phyloP scores from a whole-genome alignment of 345 rosid species.

The Crucihimalaya himalaica region DNA sequence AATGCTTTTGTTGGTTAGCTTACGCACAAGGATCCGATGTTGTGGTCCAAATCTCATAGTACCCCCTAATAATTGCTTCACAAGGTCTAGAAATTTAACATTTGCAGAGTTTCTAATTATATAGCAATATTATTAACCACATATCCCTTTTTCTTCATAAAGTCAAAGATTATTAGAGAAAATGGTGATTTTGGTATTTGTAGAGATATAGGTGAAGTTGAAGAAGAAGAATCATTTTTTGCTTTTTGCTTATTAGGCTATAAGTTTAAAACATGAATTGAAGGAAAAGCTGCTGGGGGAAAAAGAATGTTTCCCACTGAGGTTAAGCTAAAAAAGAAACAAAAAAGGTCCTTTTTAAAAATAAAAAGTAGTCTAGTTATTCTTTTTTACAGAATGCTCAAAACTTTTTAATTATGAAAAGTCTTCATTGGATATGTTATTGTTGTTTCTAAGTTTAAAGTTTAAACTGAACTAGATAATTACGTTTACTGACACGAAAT shows the following conservation, averaged over 20 bases:
- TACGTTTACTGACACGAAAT: not conserved
- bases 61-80: not conserved
- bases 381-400: slow-evolving; percentile 33
- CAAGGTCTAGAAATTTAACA: not conserved
- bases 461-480: not conserved
- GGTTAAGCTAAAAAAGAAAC: slow-evolving; percentile 23
- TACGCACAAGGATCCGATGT: slow-evolving; percentile 11
- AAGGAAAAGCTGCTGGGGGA: slow-evolving; percentile 35
- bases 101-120: not conserved
- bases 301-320: slow-evolving; percentile 43
- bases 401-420: slow-evolving; percentile 29
- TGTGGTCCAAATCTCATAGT: slow-evolving; percentile 12
- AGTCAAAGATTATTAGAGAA: not conserved
- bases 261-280: slow-evolving; percentile 12
- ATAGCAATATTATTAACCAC: not conserved
- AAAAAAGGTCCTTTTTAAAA: slow-evolving; percentile 2
- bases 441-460: slow-evolving; percentile 17
- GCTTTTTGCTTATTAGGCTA: slow-evolving; percentile 22
- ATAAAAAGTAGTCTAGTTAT: not conserved
- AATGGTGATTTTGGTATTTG: slow-evolving; percentile 2
- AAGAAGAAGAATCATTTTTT: slow-evolving; percentile 15
- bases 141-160: not conserved
- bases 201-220: not conserved
- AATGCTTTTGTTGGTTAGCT: slow-evolving; percentile 15
- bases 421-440: slow-evolving; percentile 27